Percentiles rank a stretch among this genome's conserved stretches.
These are phyloP conservation scores for Alnus rubra DNA, from an alignment of 306 rosid genomes.

Conservation along the genomic window DNA sequence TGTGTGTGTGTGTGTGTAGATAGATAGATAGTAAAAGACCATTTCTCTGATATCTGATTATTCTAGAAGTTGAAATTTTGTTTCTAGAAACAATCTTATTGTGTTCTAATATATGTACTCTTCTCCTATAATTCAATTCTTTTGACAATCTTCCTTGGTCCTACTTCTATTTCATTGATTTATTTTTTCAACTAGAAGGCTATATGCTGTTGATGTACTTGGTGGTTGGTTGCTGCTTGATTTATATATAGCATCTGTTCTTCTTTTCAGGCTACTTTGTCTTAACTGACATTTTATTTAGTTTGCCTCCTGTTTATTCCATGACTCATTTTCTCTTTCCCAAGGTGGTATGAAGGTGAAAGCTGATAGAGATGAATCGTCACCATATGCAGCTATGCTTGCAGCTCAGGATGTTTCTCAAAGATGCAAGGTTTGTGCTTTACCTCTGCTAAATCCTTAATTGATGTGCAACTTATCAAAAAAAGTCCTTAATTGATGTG, in stretches of 20 bases:
- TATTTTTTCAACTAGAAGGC: neutral
- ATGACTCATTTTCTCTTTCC: neutral
- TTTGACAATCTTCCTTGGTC: too few relatives aligned
- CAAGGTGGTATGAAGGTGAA: constrained; percentile 94
- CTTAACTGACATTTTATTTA: neutral
- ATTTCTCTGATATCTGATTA: neutral
- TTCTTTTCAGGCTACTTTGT: neutral
- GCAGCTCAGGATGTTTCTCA: constrained; percentile 91
- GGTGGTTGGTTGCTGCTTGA: neutral
- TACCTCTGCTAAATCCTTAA: neutral
- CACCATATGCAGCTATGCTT: constrained; percentile 95
- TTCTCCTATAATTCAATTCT: too few relatives aligned
- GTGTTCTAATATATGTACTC: neutral
- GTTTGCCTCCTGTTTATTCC: neutral
- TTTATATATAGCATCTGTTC: neutral
- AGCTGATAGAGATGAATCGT: constrained; percentile 88
- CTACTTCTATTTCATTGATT: too few relatives aligned
- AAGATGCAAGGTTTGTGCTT: constrained; percentile 63
- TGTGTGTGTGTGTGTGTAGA: too few relatives aligned
- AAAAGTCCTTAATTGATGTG: neutral
- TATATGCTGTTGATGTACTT: neutral
- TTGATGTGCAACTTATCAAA: neutral
- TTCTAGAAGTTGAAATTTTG: neutral
- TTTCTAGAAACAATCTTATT: neutral
- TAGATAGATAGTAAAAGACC: neutral